These are phyloP conservation scores for Kingdonia uniflora DNA, from an alignment of 164 flowering plant species.

Conservation along the genomic window DNA sequence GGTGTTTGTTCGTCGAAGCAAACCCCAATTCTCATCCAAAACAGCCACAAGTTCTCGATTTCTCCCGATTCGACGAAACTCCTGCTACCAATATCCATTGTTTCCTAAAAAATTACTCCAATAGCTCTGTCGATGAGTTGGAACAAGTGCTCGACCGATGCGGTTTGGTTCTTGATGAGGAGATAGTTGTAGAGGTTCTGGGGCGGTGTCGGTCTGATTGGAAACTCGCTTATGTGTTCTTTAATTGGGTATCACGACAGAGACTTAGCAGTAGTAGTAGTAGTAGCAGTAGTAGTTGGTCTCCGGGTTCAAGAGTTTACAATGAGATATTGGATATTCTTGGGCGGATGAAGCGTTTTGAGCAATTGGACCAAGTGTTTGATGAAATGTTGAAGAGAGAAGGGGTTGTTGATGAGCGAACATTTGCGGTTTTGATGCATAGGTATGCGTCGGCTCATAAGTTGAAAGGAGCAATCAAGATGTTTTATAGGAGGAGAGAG, in stretches of 20 bases:
- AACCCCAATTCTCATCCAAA: not conserved
- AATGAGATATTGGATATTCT: constrained; percentile 70
- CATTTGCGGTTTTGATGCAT: constrained; percentile 42
- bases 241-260: constrained; percentile 39
- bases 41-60: too few relatives aligned
- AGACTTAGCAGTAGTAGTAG: constrained; percentile 10
- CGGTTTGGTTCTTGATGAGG: constrained; percentile 29
- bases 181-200: constrained; percentile 56
- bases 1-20: not conserved
- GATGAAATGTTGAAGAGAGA: constrained; percentile 62
- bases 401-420: constrained; percentile 37
- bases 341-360: constrained; percentile 54
- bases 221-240: constrained; percentile 56
- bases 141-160: constrained; percentile 32
- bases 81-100: constrained; percentile 34
- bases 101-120: constrained; percentile 28
- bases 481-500: constrained; percentile 45
- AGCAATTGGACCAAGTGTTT: constrained; percentile 46
- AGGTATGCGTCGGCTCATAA: constrained; percentile 65
- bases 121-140: constrained; percentile 25
- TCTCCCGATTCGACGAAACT: too few relatives aligned
- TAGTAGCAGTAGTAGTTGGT: constrained; percentile 11
- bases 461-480: constrained; percentile 50
- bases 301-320: constrained; percentile 29
- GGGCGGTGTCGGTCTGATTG: constrained; percentile 60